These are phyloP conservation scores for Paecilomyces sp. DNA, from an alignment of 2,329 filamentous ascomycete genomes.

Conservation along the genomic window DNA sequence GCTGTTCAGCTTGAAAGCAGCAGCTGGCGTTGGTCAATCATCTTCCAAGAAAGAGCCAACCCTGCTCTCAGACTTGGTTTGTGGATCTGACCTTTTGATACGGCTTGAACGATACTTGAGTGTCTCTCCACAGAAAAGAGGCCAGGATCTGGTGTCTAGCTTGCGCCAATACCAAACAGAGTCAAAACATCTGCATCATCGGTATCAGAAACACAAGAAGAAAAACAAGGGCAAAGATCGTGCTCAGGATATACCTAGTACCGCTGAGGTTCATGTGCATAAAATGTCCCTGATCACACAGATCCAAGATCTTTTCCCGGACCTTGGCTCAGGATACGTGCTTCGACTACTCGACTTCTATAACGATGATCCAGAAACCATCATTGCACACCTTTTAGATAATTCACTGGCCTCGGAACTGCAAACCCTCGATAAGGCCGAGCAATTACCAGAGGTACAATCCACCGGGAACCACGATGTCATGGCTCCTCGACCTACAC, in stretches of 20 bases:
- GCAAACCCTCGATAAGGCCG: slow-evolving; percentile 54
- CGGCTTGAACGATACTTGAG: slow-evolving; percentile 31
- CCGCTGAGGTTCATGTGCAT: slow-evolving; percentile 62
- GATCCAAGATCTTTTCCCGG: slow-evolving; percentile 88
- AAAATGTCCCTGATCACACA: slow-evolving; percentile 78
- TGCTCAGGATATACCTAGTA: slow-evolving; percentile 17
- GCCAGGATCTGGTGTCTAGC: slow-evolving; percentile 31
- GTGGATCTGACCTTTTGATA: slow-evolving; percentile 64
- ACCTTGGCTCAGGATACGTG: slow-evolving; percentile 77
- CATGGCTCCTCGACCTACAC: slow-evolving; percentile 49
- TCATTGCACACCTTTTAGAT: slow-evolving; percentile 75
- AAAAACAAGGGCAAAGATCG: slow-evolving; percentile 36
- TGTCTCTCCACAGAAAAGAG: slow-evolving; percentile 32
- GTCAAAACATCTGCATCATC: slow-evolving; percentile 30
- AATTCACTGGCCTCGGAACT: slow-evolving; percentile 66
- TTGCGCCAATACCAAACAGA: slow-evolving; percentile 33
- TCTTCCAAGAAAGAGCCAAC: slow-evolving; percentile 42
- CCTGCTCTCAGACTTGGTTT: slow-evolving; percentile 74
- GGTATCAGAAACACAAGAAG: slow-evolving; percentile 34
- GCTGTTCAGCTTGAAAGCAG: slow-evolving; percentile 69
- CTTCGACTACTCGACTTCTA: slow-evolving; percentile 74
- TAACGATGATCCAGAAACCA: slow-evolving; percentile 65
- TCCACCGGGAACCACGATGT: slow-evolving; percentile 48
- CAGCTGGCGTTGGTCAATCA: slow-evolving; percentile 55
- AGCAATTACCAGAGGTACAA: slow-evolving; percentile 38